phyloP scores from a whole-genome alignment of 345 rosid species.

The Ricinus communis region DNA sequence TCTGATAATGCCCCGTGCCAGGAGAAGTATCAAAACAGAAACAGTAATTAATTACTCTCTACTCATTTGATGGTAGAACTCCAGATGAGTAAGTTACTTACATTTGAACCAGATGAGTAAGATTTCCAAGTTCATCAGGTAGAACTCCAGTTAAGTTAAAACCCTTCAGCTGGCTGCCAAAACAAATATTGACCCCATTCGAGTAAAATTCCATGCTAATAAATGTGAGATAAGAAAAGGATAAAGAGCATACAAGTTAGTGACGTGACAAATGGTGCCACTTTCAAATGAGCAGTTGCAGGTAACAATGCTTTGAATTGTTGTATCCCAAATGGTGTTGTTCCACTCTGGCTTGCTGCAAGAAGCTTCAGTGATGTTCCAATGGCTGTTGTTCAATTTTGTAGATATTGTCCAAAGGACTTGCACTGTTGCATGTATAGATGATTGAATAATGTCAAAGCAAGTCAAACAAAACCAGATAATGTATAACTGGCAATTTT shows the following conservation, averaged over 20 bases:
- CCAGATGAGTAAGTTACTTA: constrained; percentile 32
- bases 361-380: constrained; percentile 36
- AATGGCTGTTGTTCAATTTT: constrained; percentile 36
- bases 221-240: background rate
- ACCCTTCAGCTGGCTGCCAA: constrained; percentile 51
- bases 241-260: constrained; percentile 47
- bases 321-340: background rate
- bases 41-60: too few relatives aligned
- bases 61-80: constrained; percentile 38
- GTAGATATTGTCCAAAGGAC: constrained; percentile 43
- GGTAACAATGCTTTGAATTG: constrained; percentile 29
- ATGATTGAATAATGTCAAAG: background rate
- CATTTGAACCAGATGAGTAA: constrained; percentile 52
- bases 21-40: too few relatives aligned
- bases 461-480: too few relatives aligned
- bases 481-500: too few relatives aligned
- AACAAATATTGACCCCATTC: background rate
- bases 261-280: constrained; percentile 55
- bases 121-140: constrained; percentile 69
- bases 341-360: constrained; percentile 49
- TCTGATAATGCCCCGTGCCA: too few relatives aligned
- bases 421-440: constrained; percentile 39
- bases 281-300: constrained; percentile 49
- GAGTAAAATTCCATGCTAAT: background rate
- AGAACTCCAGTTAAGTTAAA: constrained; percentile 56